Conservation (phyloP, 176 grass and related monocot genomes). For the Elymus sibiricus region DNA sequence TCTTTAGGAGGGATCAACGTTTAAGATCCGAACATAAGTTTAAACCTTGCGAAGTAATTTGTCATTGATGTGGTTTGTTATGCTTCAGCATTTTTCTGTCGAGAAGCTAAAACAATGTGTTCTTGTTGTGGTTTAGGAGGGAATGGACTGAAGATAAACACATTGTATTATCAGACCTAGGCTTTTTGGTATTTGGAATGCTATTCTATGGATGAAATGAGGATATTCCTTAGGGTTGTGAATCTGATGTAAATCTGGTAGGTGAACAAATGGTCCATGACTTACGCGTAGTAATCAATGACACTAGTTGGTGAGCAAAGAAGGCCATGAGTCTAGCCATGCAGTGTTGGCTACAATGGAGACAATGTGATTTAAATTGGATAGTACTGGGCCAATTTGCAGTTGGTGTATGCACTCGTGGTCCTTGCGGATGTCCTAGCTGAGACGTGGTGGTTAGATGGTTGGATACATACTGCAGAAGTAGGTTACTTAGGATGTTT, state of each 20-base stretch:
- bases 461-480: not conserved
- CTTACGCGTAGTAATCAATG: not conserved
- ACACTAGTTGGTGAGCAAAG: conserved; percentile 18
- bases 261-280: conserved; percentile 11
- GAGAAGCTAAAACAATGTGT: not conserved
- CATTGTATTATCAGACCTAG: not conserved
- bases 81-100: not conserved
- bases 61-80: not conserved
- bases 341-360: conserved; percentile 27
- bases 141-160: not conserved
- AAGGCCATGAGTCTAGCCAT: conserved; percentile 4
- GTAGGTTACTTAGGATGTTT: conserved; percentile 18
- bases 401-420: conserved; percentile 7
- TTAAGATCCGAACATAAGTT: not conserved
- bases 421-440: conserved; percentile 23
- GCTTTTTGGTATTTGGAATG: not conserved
- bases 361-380: not conserved
- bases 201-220: not conserved
- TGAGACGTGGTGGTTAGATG: not conserved
- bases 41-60: not conserved
- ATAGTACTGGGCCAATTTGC: not conserved
- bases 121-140: not conserved
- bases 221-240: not conserved
- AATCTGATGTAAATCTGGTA: not conserved
- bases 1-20: not conserved